Conservation (phyloP, 1,284 basidiomycete genomes). For the Ganoderma meredithae region DNA sequence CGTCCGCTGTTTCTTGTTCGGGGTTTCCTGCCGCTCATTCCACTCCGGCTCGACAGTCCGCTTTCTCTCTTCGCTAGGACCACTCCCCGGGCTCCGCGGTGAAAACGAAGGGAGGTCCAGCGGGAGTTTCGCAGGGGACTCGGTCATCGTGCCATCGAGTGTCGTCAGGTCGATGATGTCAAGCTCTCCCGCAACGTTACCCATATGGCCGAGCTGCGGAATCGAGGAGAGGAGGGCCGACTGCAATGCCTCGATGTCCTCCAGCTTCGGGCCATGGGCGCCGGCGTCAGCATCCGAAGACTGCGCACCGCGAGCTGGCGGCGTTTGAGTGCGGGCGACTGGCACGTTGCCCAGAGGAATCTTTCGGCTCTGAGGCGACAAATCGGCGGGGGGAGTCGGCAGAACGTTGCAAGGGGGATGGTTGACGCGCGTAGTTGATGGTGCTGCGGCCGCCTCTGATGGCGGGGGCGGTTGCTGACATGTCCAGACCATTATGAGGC, state of each 20-base stretch:
- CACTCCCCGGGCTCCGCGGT: not conserved
- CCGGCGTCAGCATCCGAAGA: no score
- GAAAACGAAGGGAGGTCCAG: constrained; percentile 9
- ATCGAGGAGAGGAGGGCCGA: not conserved
- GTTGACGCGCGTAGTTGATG: not conserved
- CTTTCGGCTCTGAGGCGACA: not conserved
- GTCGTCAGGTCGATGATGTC: constrained; percentile 29
- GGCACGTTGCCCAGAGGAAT: not conserved
- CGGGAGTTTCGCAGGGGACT: constrained; percentile 14
- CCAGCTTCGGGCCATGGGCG: not conserved
- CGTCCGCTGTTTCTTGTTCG: constrained; percentile 19
- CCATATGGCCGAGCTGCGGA: constrained; percentile 8
- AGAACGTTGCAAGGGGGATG: not conserved
- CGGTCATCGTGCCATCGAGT: not conserved
- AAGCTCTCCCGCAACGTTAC: not conserved
- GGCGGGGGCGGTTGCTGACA: not conserved
- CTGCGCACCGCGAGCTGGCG: not conserved
- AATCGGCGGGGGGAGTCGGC: not conserved
- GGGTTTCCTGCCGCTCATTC: not conserved
- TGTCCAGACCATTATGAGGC: not conserved
- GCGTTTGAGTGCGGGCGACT: not conserved
- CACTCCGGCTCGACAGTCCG: constrained; percentile 1
- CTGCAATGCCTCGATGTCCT: constrained; percentile 6
- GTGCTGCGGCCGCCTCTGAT: not conserved
- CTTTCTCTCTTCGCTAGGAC: constrained; percentile 3